A percentile compares a stretch with the other conserved stretches of the same genome.
These are phyloP conservation scores for Miscanthus sacchariflorus DNA, from an alignment of 202 grass and related monocot genomes.

Conservation along the genomic window DNA sequence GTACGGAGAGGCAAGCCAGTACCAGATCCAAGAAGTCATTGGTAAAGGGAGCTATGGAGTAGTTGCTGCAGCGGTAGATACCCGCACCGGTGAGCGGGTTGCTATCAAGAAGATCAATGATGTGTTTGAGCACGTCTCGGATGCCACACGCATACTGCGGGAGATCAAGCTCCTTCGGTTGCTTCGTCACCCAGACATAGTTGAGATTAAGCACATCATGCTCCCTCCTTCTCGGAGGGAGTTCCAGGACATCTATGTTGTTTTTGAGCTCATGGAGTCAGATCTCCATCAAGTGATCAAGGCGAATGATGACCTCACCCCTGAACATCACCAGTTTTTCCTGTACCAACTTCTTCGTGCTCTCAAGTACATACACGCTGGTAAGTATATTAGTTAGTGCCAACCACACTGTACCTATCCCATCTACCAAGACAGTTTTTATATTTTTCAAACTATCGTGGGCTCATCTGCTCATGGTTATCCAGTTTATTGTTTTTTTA, in stretches of 20 bases:
- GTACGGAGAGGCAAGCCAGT: slow-evolving; percentile 88
- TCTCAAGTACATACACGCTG: slow-evolving; percentile 95
- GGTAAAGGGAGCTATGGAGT: slow-evolving; percentile 97
- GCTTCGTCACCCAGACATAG: slow-evolving; percentile 89
- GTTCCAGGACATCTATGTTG: slow-evolving; percentile 91
- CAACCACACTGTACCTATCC: slow-evolving; percentile 29
- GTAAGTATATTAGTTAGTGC: slow-evolving; percentile 38
- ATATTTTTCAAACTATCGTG: slow-evolving; percentile 25
- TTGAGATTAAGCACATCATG: slow-evolving; percentile 99
- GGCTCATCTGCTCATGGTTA: neutral
- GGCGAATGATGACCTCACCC: slow-evolving; percentile 95
- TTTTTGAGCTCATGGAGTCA: slow-evolving; percentile 95
- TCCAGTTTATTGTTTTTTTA: slow-evolving; percentile 29
- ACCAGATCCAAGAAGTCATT: slow-evolving; percentile 96
- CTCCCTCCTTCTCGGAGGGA: slow-evolving; percentile 93
- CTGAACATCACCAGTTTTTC: slow-evolving; percentile 94
- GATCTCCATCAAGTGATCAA: slow-evolving; percentile 98
- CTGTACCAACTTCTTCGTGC: slow-evolving; percentile 94
- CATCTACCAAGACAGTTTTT: slow-evolving; percentile 19
- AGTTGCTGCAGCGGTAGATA: slow-evolving; percentile 92
- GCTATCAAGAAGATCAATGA: slow-evolving; percentile 99
- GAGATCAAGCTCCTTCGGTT: slow-evolving; percentile 95
- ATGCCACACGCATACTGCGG: slow-evolving; percentile 87
- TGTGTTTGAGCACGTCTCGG: slow-evolving; percentile 98
- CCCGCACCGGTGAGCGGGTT: slow-evolving; percentile 80